Percentiles rank a stretch among this genome's conserved stretches.
Evolutionary conservation across 352 stramenopile species (phyloP).

Genomic region (Globisporangium sylvaticum): DNA sequence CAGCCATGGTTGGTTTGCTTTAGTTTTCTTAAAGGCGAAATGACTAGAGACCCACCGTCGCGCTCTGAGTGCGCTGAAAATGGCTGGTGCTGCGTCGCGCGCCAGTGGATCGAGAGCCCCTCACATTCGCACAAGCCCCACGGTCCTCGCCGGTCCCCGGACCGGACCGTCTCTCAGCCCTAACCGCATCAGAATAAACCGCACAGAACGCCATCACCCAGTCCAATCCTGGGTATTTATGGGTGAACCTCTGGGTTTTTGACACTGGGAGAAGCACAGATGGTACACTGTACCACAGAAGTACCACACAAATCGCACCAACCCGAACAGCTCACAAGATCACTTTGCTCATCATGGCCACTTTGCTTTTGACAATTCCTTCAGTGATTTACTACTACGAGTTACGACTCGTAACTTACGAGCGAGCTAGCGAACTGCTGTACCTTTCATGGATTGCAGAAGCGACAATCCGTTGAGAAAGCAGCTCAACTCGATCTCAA

Average conservation of each 20-base stretch:
- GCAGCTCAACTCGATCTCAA: no score
- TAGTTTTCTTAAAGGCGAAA: conserved; percentile 87
- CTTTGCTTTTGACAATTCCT: no score
- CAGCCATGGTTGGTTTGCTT: conserved; percentile 85
- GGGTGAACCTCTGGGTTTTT: background rate
- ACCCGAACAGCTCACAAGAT: background rate
- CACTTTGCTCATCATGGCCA: no score
- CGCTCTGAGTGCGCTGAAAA: conserved; percentile 25
- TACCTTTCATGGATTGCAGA: no score
- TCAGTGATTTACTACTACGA: no score
- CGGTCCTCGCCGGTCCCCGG: background rate
- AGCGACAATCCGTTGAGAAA: no score
- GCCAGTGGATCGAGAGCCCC: conserved; percentile 11
- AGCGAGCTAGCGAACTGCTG: no score
- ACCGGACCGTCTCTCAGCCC: background rate
- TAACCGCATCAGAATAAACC: background rate
- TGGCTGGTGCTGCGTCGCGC: conserved; percentile 53
- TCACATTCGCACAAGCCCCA: background rate
- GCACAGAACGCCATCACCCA: background rate
- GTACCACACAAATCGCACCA: background rate
- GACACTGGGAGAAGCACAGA: background rate
- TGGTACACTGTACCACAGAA: background rate
- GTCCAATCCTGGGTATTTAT: background rate
- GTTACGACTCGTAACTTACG: no score
- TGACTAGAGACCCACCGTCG: conserved; percentile 33